Conservation (phyloP, 179 eudicot genomes). For the Carnegiea gigantea region DNA sequence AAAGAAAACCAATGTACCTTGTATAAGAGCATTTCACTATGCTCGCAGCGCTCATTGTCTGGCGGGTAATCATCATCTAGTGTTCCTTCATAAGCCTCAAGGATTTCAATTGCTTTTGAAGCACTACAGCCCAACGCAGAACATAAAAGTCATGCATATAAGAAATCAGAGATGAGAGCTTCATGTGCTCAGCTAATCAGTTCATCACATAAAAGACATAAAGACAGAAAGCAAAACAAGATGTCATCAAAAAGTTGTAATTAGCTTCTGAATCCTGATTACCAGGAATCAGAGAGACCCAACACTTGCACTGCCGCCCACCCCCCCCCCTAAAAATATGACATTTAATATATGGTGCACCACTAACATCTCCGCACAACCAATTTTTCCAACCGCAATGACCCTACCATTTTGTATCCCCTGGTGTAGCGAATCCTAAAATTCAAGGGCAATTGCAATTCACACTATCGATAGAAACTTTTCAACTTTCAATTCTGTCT, state of each 20-base stretch:
- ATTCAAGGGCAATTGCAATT: not conserved
- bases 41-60: slow-evolving; percentile 90
- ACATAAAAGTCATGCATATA: slow-evolving; percentile 6
- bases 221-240: not conserved
- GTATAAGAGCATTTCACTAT: slow-evolving; percentile 95
- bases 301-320: not conserved
- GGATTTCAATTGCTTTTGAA: slow-evolving; percentile 92
- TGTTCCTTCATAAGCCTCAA: slow-evolving; percentile 99
- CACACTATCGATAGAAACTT: not conserved
- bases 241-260: not conserved
- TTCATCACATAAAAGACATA: not conserved
- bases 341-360: too few relatives aligned
- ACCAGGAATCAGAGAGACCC: not conserved
- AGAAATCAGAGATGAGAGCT: not conserved
- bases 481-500: not conserved
- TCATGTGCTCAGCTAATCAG: not conserved
- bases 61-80: slow-evolving; percentile 98
- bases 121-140: slow-evolving; percentile 45
- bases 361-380: not conserved
- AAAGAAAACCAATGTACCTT: slow-evolving; percentile 49
- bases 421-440: not conserved
- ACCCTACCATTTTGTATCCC: not conserved
- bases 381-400: not conserved
- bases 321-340: too few relatives aligned
- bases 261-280: not conserved